Evolutionary conservation across 2,329 filamentous ascomycete genomes (phyloP), one percentile per base, ranked within the genome.

Genomic region (Chrysoporthe deuterocubensis): DNA sequence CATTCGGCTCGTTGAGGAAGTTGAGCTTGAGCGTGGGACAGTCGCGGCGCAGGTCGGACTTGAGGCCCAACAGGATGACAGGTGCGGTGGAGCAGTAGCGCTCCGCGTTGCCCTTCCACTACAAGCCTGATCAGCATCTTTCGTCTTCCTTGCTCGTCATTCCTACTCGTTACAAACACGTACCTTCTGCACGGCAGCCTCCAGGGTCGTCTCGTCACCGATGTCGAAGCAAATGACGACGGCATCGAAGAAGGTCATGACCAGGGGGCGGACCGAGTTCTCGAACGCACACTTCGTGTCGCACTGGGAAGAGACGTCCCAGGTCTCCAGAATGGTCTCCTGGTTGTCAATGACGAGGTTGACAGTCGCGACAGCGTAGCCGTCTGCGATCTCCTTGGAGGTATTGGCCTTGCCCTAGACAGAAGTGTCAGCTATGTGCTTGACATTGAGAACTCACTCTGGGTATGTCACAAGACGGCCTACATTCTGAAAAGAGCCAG

Each of bases 11-110:
- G 3, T 71, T 62, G 2, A 72, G 71, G 60, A 74, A 75, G 2
- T 76, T 68, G 9, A 76, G 73, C 2, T 71, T 70, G 69, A 74
- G 72, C 11, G 74, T 71, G 6, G 74, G 73, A 1, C 67, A 58
- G 8, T 73, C 72, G 14, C 69, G 61, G 37, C 90, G 87, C 32
- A 91, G 83, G 81, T 93, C 90, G 73, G 91, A 92, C 80, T 93
- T 92, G 71, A 92, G 79, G 18, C 90, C 90, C 68, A 92, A 88
- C 42, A 93, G 81, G 72, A 93, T 90, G 71, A 92, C 88, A 21
- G 90, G 90, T 2, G 90, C 85, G 46, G 83, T 71, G 40, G 73
- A 68, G 9, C 74, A 71, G 34, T 69, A 69, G 21, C 52, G 61
- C 18, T 72, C 43, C 40, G 73, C 71, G 32, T 71, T 67, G 44